Evolutionary conservation across 164 flowering plant species (phyloP), one percentile per base, ranked within the genome.

Genomic region (Magnolia kwangsiensis): DNA sequence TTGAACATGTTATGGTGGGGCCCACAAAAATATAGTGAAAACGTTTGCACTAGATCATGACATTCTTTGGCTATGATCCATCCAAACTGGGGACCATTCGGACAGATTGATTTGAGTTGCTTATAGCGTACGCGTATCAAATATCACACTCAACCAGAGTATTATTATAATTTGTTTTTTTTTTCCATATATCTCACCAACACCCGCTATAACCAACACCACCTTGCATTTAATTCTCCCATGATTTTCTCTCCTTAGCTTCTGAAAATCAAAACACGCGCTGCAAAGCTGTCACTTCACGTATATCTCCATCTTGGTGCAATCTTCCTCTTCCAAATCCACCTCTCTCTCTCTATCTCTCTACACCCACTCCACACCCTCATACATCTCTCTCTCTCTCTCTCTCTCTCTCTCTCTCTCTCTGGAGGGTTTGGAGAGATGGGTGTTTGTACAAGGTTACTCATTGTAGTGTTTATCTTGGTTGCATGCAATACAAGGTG

Each of bases 401-500:
- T 51, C 58, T 51, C 14, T 51, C 11, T 8, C 58, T 51, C 11
- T 51, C 14, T 9, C 14, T 51, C 14, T 11, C 18, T 55, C 61
- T 55, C 3, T 11, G 61, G 61, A 11, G 61, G 11, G 20, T 73
- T 78, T 63, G 11, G 14, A 10, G 51, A 63, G 19, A 84, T 85
- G 86, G 82, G 75, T 69, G 16, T 74, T 50, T 65, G 77, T 50
- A 79, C 67, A 76, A 83, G 83, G 75, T 73, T 59, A 70, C 10
- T 64, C 61, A 58, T 80, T 68, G 78, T 74, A 51, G 79, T 82
- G 7, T 51, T 86, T 0, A 3, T 84, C 7, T 72, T 87, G 76
- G 31, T 84, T 79, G 78, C 76, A 68, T 59, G 81, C 50, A 21
- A 70, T 58, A 79, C 80, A 8, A 79, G 77, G 4, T 86, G 88